Evolutionary conservation across 306 rosid species (phyloP), one percentile per base, ranked within the genome.

Genomic region (Prunus mume): DNA sequence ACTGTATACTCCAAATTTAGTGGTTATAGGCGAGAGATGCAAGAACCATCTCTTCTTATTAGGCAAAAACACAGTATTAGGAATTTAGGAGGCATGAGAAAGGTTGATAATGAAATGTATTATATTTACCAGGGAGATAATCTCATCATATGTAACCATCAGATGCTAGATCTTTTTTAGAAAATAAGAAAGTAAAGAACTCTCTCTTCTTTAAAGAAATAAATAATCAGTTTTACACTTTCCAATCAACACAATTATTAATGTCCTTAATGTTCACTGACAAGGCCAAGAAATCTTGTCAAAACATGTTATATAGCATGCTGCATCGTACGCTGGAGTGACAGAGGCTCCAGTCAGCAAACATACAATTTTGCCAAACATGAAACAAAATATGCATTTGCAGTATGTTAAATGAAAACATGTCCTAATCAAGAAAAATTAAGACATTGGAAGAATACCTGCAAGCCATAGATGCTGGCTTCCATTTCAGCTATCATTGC

Each of bases 401-500:
- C 7, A 65, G 5, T 8, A 18, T 22, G 13, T 24, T 32, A 63
- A 56, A 45, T 32, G 6, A 30, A 73, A 20, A 34, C n/a, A 20
- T n/a, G 51, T 32, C 11, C 22, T 30, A 22, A 74, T 75, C 70
- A 77, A 64, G 56, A 68, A 72, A 63, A 63, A 81, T 66, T 49
- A 82, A 74, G 80, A 71, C 14, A 83, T 74, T 64, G 77, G 79
- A 41, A 56, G 56, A 46, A 87, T 82, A 91, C 96, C 96, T 91
- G 96, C 84, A 91, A 86, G 78, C 92, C 96, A 41, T 91, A 89
- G 76, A 84, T 78, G 85, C 89, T 87, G 70, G 96, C 96, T 82
- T 91, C 96, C 89, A 87, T 87, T 84, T 91, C 93, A 69, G 93
- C 92, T 34, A 89, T 87, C 92, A 83, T 81, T 79, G 89, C 93